Conservation (phyloP, 805 yeast genomes). For the Lipomyces starkeyi region DNA sequence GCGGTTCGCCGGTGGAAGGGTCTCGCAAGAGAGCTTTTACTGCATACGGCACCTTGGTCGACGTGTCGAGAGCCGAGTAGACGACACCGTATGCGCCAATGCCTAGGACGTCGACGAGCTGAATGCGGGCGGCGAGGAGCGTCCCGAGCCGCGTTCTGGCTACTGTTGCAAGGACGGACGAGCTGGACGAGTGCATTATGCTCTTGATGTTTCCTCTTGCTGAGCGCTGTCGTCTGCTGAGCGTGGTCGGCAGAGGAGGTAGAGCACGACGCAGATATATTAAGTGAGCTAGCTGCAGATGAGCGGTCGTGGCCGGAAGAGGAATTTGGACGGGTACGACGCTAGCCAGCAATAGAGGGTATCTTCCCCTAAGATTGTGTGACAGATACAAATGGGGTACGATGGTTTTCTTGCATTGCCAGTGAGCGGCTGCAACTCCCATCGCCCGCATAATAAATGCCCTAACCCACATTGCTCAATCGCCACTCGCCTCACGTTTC, state of each 20-base stretch:
- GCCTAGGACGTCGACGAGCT: slow-evolving; percentile 55
- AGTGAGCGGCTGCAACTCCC: no score
- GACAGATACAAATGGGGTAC: no score
- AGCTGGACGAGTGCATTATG: slow-evolving; percentile 12
- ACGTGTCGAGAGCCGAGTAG: slow-evolving; percentile 65
- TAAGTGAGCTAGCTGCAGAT: neutral
- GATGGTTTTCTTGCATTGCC: no score
- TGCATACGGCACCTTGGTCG: slow-evolving; percentile 62
- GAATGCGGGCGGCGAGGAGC: slow-evolving; percentile 36
- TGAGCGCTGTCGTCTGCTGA: neutral
- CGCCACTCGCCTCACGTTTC: no score
- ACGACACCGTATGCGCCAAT: slow-evolving; percentile 88
- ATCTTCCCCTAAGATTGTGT: no score
- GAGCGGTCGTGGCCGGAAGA: no score
- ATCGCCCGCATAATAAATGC: no score
- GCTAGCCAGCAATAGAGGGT: no score
- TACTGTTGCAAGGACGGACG: slow-evolving; percentile 25
- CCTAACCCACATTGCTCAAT: no score
- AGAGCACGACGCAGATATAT: neutral
- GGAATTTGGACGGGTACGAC: no score
- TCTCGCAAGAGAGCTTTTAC: slow-evolving; percentile 69
- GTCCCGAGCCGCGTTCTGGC: slow-evolving; percentile 38
- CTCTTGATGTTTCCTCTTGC: neutral
- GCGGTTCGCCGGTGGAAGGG: slow-evolving; percentile 22
- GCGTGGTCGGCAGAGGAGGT: neutral